Conservation (phyloP, 2,329 filamentous ascomycete species). For the Curvularia spicifera region DNA sequence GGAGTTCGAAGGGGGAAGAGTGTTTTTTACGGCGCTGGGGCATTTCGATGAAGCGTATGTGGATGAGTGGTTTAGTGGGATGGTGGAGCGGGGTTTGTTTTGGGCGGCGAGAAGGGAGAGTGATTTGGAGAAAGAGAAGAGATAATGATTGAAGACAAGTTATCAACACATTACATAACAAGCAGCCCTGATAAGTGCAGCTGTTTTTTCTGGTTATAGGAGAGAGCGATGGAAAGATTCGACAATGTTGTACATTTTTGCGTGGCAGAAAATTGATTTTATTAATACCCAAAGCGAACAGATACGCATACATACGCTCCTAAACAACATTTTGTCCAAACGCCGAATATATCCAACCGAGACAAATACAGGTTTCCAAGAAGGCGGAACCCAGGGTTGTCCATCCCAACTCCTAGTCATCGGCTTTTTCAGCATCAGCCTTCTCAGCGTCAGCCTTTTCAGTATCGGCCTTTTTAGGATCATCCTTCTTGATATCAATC, state of each 20-base stretch:
- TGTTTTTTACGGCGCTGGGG: slow-evolving; percentile 33
- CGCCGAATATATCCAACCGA: not conserved
- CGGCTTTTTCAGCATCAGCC: slow-evolving; percentile 48
- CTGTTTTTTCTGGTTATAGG: not conserved
- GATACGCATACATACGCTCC: not conserved
- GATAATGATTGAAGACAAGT: no score
- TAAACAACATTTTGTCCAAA: not conserved
- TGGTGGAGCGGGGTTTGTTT: slow-evolving; percentile 28
- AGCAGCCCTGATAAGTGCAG: no score
- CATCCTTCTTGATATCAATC: no score
- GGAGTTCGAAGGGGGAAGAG: slow-evolving; percentile 37
- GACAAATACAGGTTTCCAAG: not conserved
- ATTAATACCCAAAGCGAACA: not conserved
- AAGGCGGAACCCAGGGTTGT: not conserved
- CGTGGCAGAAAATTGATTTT: not conserved
- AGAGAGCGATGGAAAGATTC: not conserved
- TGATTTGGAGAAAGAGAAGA: not conserved
- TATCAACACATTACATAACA: no score
- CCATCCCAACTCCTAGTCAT: not conserved
- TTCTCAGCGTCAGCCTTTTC: no score
- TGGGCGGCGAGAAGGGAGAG: slow-evolving; percentile 25
- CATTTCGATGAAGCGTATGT: slow-evolving; percentile 39
- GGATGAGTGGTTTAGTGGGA: slow-evolving; percentile 31
- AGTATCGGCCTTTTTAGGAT: no score
- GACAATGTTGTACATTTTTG: not conserved